Evolutionary conservation across 225 moss, liverwort and hornwort species (phyloP).

Genomic region (Anthoceros angustus): DNA sequence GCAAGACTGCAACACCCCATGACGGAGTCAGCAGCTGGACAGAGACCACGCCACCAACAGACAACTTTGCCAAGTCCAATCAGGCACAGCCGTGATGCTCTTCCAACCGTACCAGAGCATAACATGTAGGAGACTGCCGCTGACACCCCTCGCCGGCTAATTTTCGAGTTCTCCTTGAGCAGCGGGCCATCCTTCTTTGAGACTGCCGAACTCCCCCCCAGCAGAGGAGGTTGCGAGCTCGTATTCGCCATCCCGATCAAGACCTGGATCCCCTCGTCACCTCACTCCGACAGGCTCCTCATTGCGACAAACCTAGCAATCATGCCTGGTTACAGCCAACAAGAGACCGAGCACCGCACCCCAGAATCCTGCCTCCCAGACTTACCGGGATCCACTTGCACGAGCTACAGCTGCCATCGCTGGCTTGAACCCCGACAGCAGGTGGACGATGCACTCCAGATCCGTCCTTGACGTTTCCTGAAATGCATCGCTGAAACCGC

Average conservation of each 20-base stretch:
- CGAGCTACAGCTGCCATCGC: no score
- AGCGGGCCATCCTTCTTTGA: background rate
- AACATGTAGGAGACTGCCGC: background rate
- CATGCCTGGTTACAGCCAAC: no score
- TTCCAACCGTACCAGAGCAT: background rate
- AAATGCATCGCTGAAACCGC: no score
- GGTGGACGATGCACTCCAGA: no score
- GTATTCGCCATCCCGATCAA: background rate
- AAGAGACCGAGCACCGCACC: no score
- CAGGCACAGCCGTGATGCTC: background rate
- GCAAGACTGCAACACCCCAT: slow-evolving; percentile 33
- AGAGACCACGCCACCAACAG: no score
- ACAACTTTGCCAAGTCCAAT: background rate
- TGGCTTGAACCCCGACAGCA: no score
- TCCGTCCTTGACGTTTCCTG: no score
- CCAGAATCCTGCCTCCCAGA: no score
- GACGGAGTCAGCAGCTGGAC: background rate
- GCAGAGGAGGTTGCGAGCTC: background rate
- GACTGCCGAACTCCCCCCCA: background rate
- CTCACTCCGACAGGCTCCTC: no score
- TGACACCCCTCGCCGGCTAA: background rate
- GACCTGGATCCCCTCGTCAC: background rate
- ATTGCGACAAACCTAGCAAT: no score
- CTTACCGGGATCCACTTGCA: no score
- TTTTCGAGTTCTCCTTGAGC: background rate